Evolutionary conservation across 768 basidiomycete genomes (phyloP), one percentile per base, ranked within the genome.

Genomic region (Boletus rex-veris): DNA sequence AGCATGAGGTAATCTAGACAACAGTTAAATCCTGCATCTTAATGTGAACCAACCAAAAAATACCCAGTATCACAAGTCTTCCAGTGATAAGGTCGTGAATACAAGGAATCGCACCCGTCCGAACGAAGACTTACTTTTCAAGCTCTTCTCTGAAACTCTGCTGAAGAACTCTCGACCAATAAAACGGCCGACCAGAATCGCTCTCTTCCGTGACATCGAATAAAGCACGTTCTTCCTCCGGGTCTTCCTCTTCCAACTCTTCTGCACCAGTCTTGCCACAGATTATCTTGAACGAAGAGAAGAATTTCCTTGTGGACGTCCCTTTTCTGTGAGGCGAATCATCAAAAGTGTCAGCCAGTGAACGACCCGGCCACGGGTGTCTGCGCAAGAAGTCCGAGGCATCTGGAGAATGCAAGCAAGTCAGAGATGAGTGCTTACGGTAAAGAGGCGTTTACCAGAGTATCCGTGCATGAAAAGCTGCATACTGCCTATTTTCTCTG

Each of bases 401-500:
- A 68, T 95, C 92, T 89, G 37, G n/a, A 48, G 5, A 47, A 21
- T 5, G 24, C 47, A 30, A 7, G 9, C 2, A 24, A 37, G 30
- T 45, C 8, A 47, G 45, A 42, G 24, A 19, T 26, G 21, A 5
- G 41, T 30, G 30, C 7, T 18, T 26, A 21, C n/a, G 26, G 38
- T 6, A 15, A 30, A 26, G 9, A 30, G 5, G 53, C 42, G 21
- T 48, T 28, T 61, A 83, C 90, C 90, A 73, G 83, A 80, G 64
- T 79, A 95, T 14, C 92, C 92, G 59, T 90, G 82, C 63, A 94
- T 72, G 71, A 96, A 95, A 50, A 83, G 85, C 64, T 96, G 93
- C 83, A 93, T 86, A 62, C 88, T 90, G 8, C 93, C 93, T 46
- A 93, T 86, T 73, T 96, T 96, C 54, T 89, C 90, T 21, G 90